Percentiles rank a stretch among this genome's conserved stretches.
phyloP scores from a whole-genome alignment of 805 yeast species.

The Diddensiella santjacobensis region DNA sequence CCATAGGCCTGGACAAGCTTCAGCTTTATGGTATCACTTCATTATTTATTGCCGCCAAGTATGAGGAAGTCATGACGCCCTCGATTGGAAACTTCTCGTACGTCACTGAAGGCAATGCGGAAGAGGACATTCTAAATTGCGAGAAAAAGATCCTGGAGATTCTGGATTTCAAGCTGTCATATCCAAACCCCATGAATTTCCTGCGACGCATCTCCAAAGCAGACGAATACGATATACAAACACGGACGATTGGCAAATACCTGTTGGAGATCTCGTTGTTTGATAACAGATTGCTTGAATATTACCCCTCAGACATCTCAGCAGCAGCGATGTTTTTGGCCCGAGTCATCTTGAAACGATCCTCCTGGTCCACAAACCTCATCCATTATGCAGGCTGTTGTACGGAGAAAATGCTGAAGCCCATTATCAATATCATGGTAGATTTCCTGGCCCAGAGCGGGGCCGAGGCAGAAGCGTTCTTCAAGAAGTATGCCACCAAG shows the following conservation, averaged over 20 bases:
- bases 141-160: constrained; percentile 74
- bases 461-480: constrained; percentile 62
- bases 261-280: constrained; percentile 72
- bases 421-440: constrained; percentile 68
- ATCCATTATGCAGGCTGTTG: constrained; percentile 92
- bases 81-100: constrained; percentile 80
- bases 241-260: constrained; percentile 82
- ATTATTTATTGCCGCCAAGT: constrained; percentile 85
- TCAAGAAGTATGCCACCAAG: constrained; percentile 86
- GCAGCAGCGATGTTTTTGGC: constrained; percentile 87
- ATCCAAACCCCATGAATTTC: constrained; percentile 89
- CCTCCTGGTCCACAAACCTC: constrained; percentile 79
- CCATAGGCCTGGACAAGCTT: constrained; percentile 70
- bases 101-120: constrained; percentile 80
- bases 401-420: constrained; percentile 64
- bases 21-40: constrained; percentile 86
- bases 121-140: constrained; percentile 75
- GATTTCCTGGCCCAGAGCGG: constrained; percentile 54
- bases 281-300: constrained; percentile 69
- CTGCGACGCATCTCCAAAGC: constrained; percentile 85
- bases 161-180: constrained; percentile 69
- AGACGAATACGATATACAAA: constrained; percentile 79
- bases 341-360: constrained; percentile 61
- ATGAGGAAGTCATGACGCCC: constrained; percentile 88
- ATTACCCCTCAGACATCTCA: constrained; percentile 73